Conservation (phyloP, 106 monocot genomes). For the Iris macrosiphon region DNA sequence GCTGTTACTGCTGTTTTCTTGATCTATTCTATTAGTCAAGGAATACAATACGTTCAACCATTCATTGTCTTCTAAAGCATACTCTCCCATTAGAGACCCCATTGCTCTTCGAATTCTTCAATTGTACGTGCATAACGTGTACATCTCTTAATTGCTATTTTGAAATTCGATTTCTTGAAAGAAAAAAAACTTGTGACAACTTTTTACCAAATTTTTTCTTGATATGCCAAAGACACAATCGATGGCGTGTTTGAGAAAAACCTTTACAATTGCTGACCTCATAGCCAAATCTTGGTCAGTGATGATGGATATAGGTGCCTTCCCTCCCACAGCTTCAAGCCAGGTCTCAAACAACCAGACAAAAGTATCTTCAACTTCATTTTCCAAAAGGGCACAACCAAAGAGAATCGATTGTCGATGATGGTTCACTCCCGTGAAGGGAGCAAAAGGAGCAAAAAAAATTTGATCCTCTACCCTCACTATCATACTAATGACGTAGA, state of each 20-base stretch:
- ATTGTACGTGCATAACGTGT: not conserved
- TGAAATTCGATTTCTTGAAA: not conserved
- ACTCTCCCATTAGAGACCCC: not conserved
- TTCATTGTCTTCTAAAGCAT: not conserved
- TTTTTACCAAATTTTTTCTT: not conserved
- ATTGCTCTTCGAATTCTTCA: not conserved
- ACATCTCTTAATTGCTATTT: not conserved
- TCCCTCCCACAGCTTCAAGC: conserved; percentile 3
- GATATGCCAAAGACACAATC: conserved; percentile 6
- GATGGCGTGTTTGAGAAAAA: conserved; percentile 6
- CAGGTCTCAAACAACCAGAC: conserved; percentile 15
- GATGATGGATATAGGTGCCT: conserved; percentile 1
- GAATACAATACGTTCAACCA: too few relatives aligned
- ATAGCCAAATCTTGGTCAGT: conserved; percentile 9
- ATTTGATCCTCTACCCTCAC: too few relatives aligned
- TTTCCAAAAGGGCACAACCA: conserved; percentile 8
- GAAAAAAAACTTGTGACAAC: not conserved
- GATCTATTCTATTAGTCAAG: too few relatives aligned
- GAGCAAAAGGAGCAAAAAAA: conserved; percentile 9
- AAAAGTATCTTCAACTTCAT: conserved; percentile 17
- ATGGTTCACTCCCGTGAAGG: conserved; percentile 15
- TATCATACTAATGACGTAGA: too few relatives aligned
- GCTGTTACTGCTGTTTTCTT: not conserved
- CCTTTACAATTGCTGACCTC: conserved; percentile 9
- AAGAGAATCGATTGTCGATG: conserved; percentile 7